Percentiles rank a stretch among this genome's conserved stretches.
phyloP scores from a whole-genome alignment of 2,329 filamentous ascomycete genomes.

The Clathrospora elynae region DNA sequence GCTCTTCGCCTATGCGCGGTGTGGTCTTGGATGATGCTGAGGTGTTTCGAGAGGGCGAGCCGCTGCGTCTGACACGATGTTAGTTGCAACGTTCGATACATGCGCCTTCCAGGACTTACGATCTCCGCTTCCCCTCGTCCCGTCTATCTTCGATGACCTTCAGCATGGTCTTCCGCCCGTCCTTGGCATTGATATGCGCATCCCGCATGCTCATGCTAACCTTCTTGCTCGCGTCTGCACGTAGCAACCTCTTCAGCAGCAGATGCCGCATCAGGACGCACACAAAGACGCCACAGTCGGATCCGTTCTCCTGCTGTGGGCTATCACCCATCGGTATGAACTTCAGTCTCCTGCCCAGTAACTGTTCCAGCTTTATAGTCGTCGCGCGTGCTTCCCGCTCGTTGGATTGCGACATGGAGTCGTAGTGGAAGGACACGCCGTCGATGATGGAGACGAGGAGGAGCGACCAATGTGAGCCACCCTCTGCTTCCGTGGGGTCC shows the following conservation, averaged over 20 bases:
- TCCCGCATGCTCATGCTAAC: constrained; percentile 93
- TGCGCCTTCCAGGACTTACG: constrained; percentile 68
- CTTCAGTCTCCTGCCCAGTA: constrained; percentile 70
- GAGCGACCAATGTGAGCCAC: constrained; percentile 92
- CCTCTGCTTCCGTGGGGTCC: constrained; percentile 78
- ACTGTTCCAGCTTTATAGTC: constrained; percentile 68
- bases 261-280: constrained; percentile 94
- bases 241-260: constrained; percentile 80
- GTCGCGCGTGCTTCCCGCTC: constrained; percentile 72
- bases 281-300: constrained; percentile 94
- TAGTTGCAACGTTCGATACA: no score
- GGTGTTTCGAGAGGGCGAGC: constrained; percentile 41
- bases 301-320: constrained; percentile 89
- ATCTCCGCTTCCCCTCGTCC: constrained; percentile 84
- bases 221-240: constrained; percentile 79
- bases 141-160: constrained; percentile 84
- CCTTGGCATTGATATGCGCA: constrained; percentile 78
- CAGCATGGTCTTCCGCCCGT: constrained; percentile 87
- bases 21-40: constrained; percentile 44
- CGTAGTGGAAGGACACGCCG: constrained; percentile 94
- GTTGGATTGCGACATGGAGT: constrained; percentile 80
- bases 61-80: constrained; percentile 34
- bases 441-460: constrained; percentile 88
- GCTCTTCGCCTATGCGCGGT: constrained; percentile 47
- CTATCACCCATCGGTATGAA: constrained; percentile 85